These are phyloP conservation scores for Volvox africanus DNA, from an alignment of 139 green algal genomes.

Conservation along the genomic window DNA sequence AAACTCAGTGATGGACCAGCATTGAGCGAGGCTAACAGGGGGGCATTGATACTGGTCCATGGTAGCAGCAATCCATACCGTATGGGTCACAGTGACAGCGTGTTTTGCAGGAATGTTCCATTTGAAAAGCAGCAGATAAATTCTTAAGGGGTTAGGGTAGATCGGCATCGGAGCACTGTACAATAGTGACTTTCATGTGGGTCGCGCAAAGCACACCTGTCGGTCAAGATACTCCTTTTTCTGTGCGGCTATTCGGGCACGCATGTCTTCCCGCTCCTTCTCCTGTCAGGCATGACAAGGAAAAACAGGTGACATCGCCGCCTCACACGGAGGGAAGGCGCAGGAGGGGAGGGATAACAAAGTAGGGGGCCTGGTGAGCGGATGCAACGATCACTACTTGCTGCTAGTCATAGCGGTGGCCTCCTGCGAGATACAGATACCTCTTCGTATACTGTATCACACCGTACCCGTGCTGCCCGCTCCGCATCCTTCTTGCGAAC, in stretches of 20 bases:
- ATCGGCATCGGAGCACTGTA: too few species aligned
- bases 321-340: neutral
- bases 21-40: too few species aligned
- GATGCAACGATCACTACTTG: neutral
- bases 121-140: too few species aligned
- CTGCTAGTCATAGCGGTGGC: neutral
- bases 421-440: neutral
- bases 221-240: conserved; percentile 57
- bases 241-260: conserved; percentile 57
- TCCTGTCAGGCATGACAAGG: conserved; percentile 42
- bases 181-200: neutral
- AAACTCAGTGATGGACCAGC: neutral
- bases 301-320: neutral
- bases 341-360: neutral
- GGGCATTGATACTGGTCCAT: too few species aligned
- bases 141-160: too few species aligned
- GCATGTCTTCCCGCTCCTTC: conserved; percentile 57
- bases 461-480: neutral
- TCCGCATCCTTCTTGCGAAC: conserved; percentile 32
- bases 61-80: too few species aligned
- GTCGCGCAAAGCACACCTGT: conserved; percentile 14
- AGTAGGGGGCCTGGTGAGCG: neutral
- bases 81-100: too few species aligned
- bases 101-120: too few species aligned
- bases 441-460: conserved; percentile 21